Evolutionary conservation across 805 yeast genomes (phyloP).

Genomic region (Candida corydali): DNA sequence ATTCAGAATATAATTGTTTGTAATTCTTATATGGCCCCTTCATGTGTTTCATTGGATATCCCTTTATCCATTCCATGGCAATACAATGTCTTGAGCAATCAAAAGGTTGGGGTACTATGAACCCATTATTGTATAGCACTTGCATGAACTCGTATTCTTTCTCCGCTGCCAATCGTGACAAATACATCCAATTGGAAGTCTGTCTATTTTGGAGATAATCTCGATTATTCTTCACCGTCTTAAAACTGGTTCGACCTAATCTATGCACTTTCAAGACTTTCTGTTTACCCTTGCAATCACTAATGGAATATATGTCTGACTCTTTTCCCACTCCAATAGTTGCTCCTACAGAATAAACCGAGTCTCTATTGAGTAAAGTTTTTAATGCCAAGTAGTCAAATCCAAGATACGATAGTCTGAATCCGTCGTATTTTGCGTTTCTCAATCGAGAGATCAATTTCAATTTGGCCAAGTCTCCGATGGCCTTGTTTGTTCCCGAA

Average conservation of each 20-base stretch:
- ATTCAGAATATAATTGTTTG: slow-evolving; percentile 69
- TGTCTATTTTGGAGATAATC: slow-evolving; percentile 78
- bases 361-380: slow-evolving; percentile 70
- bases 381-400: slow-evolving; percentile 89
- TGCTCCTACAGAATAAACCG: slow-evolving; percentile 74
- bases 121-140: slow-evolving; percentile 67
- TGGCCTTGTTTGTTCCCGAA: slow-evolving; percentile 72
- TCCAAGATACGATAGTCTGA: slow-evolving; percentile 81
- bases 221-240: slow-evolving; percentile 88
- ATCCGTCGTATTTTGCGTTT: slow-evolving; percentile 95
- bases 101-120: slow-evolving; percentile 82
- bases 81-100: slow-evolving; percentile 91
- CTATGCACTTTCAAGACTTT: slow-evolving; percentile 87
- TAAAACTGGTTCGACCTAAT: slow-evolving; percentile 89
- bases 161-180: slow-evolving; percentile 85
- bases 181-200: slow-evolving; percentile 87
- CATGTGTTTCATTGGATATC: slow-evolving; percentile 85
- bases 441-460: slow-evolving; percentile 72
- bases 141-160: slow-evolving; percentile 90
- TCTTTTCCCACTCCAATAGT: slow-evolving; percentile 97
- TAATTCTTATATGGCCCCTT: slow-evolving; percentile 60
- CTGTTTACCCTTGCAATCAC: slow-evolving; percentile 57
- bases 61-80: slow-evolving; percentile 85
- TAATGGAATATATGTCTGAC: slow-evolving; percentile 86
- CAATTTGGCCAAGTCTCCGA: slow-evolving; percentile 83